Evolutionary conservation across 2,329 filamentous ascomycete species (phyloP).

Genomic region (Dendrostoma leiphaemia): DNA sequence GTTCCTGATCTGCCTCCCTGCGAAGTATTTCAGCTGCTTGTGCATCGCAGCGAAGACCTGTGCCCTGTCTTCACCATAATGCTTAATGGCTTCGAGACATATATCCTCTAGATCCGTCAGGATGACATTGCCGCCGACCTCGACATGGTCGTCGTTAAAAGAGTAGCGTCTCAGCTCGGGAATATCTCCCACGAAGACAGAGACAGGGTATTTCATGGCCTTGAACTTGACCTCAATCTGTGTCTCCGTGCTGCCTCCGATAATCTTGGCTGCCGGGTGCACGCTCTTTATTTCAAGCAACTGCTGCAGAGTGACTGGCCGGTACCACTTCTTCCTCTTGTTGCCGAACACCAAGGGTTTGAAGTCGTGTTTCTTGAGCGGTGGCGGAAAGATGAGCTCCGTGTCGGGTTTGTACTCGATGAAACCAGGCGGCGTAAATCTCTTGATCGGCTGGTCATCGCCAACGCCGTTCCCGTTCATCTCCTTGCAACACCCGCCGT

Average conservation of each 20-base stretch:
- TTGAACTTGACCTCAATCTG: slow-evolving; percentile 99
- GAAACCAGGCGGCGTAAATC: slow-evolving; percentile 84
- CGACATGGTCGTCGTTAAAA: slow-evolving; percentile 78
- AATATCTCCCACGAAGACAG: slow-evolving; percentile 92
- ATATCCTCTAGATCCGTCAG: slow-evolving; percentile 89
- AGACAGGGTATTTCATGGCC: slow-evolving; percentile 83
- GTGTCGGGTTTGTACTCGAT: slow-evolving; percentile 94
- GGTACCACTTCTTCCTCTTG: slow-evolving; percentile 90
- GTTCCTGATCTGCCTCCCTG: slow-evolving; percentile 91
- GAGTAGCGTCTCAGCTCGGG: slow-evolving; percentile 79
- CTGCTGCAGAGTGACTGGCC: slow-evolving; percentile 82
- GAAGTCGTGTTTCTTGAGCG: slow-evolving; percentile 78
- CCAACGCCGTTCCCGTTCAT: slow-evolving; percentile 50
- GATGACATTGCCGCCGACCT: slow-evolving; percentile 89
- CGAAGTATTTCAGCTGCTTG: slow-evolving; percentile 94
- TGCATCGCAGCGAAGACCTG: slow-evolving; percentile 89
- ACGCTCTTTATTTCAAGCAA: slow-evolving; percentile 87
- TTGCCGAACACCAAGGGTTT: slow-evolving; percentile 86
- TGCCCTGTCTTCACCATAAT: slow-evolving; percentile 68
- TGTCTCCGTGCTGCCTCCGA: slow-evolving; percentile 93
- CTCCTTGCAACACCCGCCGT: slow-evolving; percentile 67
- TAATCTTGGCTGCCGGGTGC: slow-evolving; percentile 85
- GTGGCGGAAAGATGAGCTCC: slow-evolving; percentile 90
- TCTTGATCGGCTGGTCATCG: slow-evolving; percentile 52
- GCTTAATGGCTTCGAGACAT: slow-evolving; percentile 72